Conservation (phyloP, 495 filamentous ascomycete genomes). For the Filosporella fistucella region DNA sequence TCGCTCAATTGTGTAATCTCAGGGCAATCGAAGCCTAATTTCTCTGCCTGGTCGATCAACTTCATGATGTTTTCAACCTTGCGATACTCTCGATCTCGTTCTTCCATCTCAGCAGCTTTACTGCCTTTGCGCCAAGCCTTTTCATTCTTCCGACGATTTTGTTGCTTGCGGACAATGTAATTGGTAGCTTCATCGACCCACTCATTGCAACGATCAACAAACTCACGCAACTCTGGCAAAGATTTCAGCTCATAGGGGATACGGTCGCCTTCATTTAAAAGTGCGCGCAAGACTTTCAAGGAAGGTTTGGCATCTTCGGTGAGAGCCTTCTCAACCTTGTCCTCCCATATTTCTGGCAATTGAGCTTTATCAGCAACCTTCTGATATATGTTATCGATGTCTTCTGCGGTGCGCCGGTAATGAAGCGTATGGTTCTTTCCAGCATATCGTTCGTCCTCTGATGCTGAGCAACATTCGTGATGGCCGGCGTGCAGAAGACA, state of each 20-base stretch:
- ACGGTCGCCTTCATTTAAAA: conserved; percentile 92
- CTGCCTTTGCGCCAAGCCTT: conserved; percentile 76
- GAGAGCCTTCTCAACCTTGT: conserved; percentile 81
- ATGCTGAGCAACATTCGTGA: conserved; percentile 71
- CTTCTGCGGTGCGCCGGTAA: conserved; percentile 72
- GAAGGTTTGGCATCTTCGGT: conserved; percentile 79
- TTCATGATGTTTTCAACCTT: conserved; percentile 86
- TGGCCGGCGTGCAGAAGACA: conserved; percentile 75
- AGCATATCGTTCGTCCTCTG: conserved; percentile 53
- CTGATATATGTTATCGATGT: conserved; percentile 57
- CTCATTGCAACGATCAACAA: conserved; percentile 93
- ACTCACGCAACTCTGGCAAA: conserved; percentile 74
- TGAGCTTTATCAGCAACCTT: conserved; percentile 83
- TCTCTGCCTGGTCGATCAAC: conserved; percentile 78
- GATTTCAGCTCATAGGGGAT: conserved; percentile 91
- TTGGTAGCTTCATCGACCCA: conserved; percentile 97
- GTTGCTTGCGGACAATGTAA: conserved; percentile 96
- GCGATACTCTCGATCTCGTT: conserved; percentile 82
- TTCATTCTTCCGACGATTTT: conserved; percentile 96
- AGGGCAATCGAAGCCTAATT: conserved; percentile 88
- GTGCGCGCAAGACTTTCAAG: conserved; percentile 76
- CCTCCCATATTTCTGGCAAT: conserved; percentile 83
- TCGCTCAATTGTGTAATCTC: conserved; percentile 87
- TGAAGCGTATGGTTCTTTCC: conserved; percentile 62
- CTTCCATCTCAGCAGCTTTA: conserved; percentile 78